phyloP scores from a whole-genome alignment of 2,329 filamentous ascomycete species.

The Paramyrothecium roridum region DNA sequence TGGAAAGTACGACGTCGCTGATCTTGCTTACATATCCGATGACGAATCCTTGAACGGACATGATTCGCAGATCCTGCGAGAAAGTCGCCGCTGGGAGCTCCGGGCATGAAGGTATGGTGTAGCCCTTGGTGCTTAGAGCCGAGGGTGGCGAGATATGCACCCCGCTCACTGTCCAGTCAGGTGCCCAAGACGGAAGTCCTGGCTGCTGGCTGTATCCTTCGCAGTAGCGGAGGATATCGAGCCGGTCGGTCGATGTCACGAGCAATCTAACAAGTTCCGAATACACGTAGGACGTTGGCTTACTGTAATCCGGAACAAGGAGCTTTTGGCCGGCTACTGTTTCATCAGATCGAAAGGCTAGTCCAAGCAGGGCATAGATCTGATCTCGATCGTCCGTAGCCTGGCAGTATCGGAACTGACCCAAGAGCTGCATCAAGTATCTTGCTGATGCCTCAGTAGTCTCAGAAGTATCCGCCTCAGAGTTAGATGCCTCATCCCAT shows the following conservation, averaged over 20 bases:
- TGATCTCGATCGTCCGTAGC: not conserved
- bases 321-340: not conserved
- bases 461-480: not conserved
- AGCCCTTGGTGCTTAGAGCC: not conserved
- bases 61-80: not conserved
- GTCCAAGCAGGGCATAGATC: not conserved
- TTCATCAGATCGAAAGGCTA: not conserved
- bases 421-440: not conserved
- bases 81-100: not conserved
- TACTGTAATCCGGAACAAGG: not conserved
- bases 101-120: not conserved
- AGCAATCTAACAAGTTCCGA: not conserved
- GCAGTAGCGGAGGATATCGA: not conserved
- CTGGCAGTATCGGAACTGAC: not conserved
- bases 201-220: not conserved
- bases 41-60: not conserved
- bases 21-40: not conserved
- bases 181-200: not conserved
- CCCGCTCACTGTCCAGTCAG: not conserved
- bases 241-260: not conserved
- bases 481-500: no score
- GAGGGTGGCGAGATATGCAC: not conserved
- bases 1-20: not conserved
- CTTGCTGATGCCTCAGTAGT: not conserved
- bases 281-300: not conserved